Conservation (phyloP, 805 yeast species). For the Ogataea henricii region DNA sequence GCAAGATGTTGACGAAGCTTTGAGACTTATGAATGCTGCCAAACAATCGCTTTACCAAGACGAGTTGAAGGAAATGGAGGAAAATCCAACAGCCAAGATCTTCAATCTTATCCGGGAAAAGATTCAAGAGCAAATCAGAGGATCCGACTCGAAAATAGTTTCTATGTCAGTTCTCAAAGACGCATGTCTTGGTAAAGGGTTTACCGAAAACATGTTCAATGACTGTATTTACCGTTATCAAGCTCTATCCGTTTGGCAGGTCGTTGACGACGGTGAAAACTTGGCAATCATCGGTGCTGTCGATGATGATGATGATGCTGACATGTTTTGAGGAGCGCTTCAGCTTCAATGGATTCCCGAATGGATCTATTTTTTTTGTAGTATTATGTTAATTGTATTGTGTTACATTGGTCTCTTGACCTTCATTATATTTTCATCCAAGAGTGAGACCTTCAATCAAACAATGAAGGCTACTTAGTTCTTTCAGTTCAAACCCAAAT, state of each 20-base stretch:
- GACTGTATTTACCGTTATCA: slow-evolving; percentile 77
- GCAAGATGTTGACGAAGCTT: slow-evolving; percentile 94
- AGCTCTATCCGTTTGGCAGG: slow-evolving; percentile 72
- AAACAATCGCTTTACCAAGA: slow-evolving; percentile 73
- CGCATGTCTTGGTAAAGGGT: slow-evolving; percentile 77
- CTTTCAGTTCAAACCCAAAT: slow-evolving; percentile 45
- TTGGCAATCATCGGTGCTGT: slow-evolving; percentile 53
- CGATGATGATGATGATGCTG: slow-evolving; percentile 40
- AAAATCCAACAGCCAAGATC: slow-evolving; percentile 68
- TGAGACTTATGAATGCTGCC: slow-evolving; percentile 84
- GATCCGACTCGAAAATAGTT: slow-evolving; percentile 37
- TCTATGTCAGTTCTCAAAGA: slow-evolving; percentile 55
- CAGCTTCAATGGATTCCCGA: neutral
- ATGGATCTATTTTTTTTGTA: slow-evolving; percentile 1
- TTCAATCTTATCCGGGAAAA: slow-evolving; percentile 65
- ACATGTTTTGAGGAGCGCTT: slow-evolving; percentile 16
- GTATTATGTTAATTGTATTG: slow-evolving; percentile 4
- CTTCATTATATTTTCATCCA: slow-evolving; percentile 2
- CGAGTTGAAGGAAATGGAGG: slow-evolving; percentile 53
- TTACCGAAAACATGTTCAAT: slow-evolving; percentile 73
- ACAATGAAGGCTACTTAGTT: neutral
- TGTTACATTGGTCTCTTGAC: slow-evolving; percentile 3
- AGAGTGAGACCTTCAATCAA: neutral
- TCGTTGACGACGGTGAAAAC: slow-evolving; percentile 66
- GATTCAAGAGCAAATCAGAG: slow-evolving; percentile 26